phyloP scores from a whole-genome alignment of 1,284 basidiomycete species.

The Ustilago xerochloae region DNA sequence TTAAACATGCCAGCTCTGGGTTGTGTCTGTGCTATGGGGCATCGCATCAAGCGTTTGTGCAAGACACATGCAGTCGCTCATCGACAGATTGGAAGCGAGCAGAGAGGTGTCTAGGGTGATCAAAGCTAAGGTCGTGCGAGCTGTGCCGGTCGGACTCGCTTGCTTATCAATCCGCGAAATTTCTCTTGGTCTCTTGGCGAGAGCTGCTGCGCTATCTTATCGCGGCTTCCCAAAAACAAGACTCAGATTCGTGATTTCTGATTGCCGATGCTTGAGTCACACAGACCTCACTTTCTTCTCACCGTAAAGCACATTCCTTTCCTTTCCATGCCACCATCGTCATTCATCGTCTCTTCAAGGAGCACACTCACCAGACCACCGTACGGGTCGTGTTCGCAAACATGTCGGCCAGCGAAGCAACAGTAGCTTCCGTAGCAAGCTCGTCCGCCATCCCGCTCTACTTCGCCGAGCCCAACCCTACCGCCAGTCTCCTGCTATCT shows the following conservation, averaged over 20 bases:
- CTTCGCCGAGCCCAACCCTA: conserved; percentile 35
- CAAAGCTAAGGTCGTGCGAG: background rate
- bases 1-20: background rate
- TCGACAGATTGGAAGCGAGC: too few species aligned
- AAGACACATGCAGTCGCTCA: too few species aligned
- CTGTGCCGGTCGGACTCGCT: background rate
- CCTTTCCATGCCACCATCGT: background rate
- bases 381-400: background rate
- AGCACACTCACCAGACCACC: background rate
- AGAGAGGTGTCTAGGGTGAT: background rate
- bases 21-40: too few species aligned
- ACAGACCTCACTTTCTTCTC: background rate
- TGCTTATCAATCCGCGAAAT: conserved; percentile 35
- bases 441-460: conserved; percentile 13
- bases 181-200: background rate
- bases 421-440: background rate
- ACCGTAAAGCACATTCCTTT: too few species aligned
- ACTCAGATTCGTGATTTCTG: conserved; percentile 5
- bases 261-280: background rate
- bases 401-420: conserved; percentile 1
- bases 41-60: too few species aligned
- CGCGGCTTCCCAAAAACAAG: conserved; percentile 13
- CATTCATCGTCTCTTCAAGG: background rate
- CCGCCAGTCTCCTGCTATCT: conserved; percentile 48
- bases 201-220: conserved; percentile 34